Percentiles rank a stretch among this genome's conserved stretches.
These are phyloP conservation scores for Ceratocystiopsis sp. DNA, from an alignment of 2,329 filamentous ascomycete species.

Conservation along the genomic window DNA sequence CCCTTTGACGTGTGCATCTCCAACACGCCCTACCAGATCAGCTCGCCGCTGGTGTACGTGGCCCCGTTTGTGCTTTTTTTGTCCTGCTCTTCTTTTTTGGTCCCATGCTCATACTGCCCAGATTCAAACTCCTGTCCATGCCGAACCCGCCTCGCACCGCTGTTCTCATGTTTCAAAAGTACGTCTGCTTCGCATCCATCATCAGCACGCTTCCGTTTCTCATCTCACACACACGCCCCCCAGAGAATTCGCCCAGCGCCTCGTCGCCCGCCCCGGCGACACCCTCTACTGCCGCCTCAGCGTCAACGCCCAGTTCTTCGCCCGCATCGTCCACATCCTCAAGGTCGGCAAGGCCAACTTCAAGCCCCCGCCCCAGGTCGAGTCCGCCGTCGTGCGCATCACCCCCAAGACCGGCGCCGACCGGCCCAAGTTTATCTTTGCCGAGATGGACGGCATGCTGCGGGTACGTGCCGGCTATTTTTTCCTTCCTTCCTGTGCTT, in stretches of 20 bases:
- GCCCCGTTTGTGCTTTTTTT: too few relatives aligned
- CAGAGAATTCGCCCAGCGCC: conserved; percentile 76
- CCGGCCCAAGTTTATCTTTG: conserved; percentile 74
- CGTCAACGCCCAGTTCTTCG: conserved; percentile 87
- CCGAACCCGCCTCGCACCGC: conserved; percentile 58
- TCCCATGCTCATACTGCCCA: neutral
- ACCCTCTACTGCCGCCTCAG: conserved; percentile 78
- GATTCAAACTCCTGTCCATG: conserved; percentile 64
- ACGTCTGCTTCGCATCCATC: neutral
- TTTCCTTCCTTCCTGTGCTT: conserved; percentile 27
- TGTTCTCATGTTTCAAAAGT: conserved; percentile 61
- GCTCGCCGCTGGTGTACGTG: conserved; percentile 55
- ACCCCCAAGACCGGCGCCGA: conserved; percentile 66
- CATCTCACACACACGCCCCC: neutral
- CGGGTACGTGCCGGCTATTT: conserved; percentile 18
- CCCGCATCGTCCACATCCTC: conserved; percentile 52
- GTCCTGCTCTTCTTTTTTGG: neutral
- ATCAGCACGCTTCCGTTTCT: too few relatives aligned
- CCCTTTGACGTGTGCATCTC: conserved; percentile 53
- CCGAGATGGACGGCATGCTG: conserved; percentile 87
- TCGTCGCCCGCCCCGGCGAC: conserved; percentile 78
- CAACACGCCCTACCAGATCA: conserved; percentile 69
- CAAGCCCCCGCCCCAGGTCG: conserved; percentile 82
- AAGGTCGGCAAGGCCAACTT: conserved; percentile 89
- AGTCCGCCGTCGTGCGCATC: conserved; percentile 77